Conservation (phyloP, 257 asterid genomes). For the Paulownia fortunei region DNA sequence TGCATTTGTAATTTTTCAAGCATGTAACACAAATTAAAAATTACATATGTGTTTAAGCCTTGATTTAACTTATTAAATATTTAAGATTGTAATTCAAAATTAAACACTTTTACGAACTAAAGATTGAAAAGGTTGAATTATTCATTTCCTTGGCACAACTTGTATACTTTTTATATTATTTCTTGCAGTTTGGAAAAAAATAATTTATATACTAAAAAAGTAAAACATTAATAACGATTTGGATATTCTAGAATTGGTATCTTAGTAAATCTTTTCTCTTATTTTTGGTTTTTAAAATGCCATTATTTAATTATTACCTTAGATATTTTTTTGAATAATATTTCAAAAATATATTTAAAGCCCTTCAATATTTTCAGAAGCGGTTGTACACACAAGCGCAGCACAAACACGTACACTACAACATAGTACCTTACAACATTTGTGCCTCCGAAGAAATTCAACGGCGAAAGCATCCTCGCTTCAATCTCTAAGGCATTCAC, state of each 20-base stretch:
- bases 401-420: constrained; percentile 24
- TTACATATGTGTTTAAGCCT: too few relatives aligned
- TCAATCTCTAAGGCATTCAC: constrained; percentile 9
- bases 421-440: constrained; percentile 24
- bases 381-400: constrained; percentile 43
- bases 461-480: constrained; percentile 26
- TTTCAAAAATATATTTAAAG: constrained; percentile 29
- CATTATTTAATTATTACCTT: constrained; percentile 18
- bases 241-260: neutral
- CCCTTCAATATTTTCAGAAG: constrained; percentile 34
- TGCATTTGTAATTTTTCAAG: too few relatives aligned
- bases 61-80: too few relatives aligned
- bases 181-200: too few relatives aligned
- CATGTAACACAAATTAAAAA: too few relatives aligned
- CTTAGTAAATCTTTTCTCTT: neutral
- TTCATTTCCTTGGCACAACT: too few relatives aligned
- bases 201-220: too few relatives aligned
- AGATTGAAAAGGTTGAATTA: too few relatives aligned
- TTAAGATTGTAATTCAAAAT: too few relatives aligned
- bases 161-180: too few relatives aligned
- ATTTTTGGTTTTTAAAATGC: neutral
- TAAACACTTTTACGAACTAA: too few relatives aligned
- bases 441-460: constrained; percentile 31
- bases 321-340: constrained; percentile 27
- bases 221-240: too few relatives aligned